A percentile compares a stretch with the other conserved stretches of the same genome.
Conservation (phyloP, 225 moss, liverwort and hornwort genomes). For the Marchantia paleacea region DNA sequence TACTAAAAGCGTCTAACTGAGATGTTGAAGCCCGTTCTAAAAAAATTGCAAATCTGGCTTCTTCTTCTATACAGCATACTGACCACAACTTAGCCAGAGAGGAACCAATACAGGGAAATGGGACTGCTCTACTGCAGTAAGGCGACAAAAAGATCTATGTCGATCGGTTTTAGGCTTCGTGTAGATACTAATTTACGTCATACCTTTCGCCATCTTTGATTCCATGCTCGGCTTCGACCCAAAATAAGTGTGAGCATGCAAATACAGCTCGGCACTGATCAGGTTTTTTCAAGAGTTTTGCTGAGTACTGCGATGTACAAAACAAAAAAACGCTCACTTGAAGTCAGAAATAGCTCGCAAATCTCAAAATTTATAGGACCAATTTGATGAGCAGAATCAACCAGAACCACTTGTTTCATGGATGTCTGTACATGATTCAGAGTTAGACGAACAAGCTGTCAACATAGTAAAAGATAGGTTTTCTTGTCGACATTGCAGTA, state of each 20-base stretch:
- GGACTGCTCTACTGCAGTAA: background rate
- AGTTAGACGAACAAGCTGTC: background rate
- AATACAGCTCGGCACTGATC: slow-evolving; percentile 94
- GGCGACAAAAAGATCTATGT: too few relatives aligned
- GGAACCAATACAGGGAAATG: background rate
- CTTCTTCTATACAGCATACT: too few relatives aligned
- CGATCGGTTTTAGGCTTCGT: too few relatives aligned
- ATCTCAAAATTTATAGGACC: background rate
- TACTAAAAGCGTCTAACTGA: too few relatives aligned
- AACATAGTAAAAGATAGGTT: background rate
- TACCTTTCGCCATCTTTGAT: slow-evolving; percentile 95
- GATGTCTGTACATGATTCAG: background rate
- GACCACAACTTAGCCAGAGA: background rate
- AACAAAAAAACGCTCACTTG: background rate
- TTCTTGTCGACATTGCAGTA: background rate
- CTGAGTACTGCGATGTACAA: slow-evolving; percentile 63
- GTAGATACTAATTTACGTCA: background rate
- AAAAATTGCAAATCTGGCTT: too few relatives aligned
- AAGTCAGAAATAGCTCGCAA: background rate
- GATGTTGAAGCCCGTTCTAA: too few relatives aligned
- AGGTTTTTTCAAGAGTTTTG: slow-evolving; percentile 90
- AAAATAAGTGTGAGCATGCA: slow-evolving; percentile 93
- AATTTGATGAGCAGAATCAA: background rate
- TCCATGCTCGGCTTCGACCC: slow-evolving; percentile 89
- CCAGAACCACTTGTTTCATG: background rate